These are phyloP conservation scores for Cyamopsis tetragonoloba DNA, from an alignment of 306 rosid genomes.

Conservation along the genomic window DNA sequence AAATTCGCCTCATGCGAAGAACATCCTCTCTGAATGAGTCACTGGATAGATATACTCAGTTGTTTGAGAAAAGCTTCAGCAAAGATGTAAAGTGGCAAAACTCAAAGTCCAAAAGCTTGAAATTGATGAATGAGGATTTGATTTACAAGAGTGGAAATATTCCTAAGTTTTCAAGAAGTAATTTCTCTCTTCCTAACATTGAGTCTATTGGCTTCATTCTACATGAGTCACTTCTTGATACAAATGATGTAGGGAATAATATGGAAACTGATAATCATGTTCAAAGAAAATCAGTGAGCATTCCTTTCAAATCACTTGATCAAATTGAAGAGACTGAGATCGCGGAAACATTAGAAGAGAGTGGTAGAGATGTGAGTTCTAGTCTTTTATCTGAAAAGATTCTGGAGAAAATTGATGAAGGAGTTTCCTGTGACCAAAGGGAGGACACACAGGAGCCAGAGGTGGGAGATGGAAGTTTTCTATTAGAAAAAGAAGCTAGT, in stretches of 20 bases:
- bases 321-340: constrained; percentile 33
- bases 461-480: constrained; percentile 25
- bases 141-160: constrained; percentile 31
- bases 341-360: constrained; percentile 27
- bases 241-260: constrained; percentile 36
- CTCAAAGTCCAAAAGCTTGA: constrained; percentile 66
- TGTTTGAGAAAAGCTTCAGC: constrained; percentile 53
- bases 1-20: constrained; percentile 38
- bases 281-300: constrained; percentile 34
- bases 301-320: constrained; percentile 27
- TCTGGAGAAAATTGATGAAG: constrained; percentile 22
- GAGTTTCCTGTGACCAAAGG: constrained; percentile 11
- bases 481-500: constrained; percentile 28
- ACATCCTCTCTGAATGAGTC: constrained; percentile 64
- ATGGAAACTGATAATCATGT: constrained; percentile 26
- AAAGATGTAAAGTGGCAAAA: constrained; percentile 38
- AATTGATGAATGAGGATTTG: constrained; percentile 50
- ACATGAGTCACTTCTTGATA: constrained; percentile 45
- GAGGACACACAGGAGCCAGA: constrained; percentile 24
- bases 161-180: constrained; percentile 53
- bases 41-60: constrained; percentile 57
- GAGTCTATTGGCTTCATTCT: constrained; percentile 60
- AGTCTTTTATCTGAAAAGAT: constrained; percentile 18
- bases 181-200: constrained; percentile 69
- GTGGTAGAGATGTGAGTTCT: constrained; percentile 19